Evolutionary conservation across 176 grass and related monocot genomes (phyloP).

Genomic region (Leersia perrieri): DNA sequence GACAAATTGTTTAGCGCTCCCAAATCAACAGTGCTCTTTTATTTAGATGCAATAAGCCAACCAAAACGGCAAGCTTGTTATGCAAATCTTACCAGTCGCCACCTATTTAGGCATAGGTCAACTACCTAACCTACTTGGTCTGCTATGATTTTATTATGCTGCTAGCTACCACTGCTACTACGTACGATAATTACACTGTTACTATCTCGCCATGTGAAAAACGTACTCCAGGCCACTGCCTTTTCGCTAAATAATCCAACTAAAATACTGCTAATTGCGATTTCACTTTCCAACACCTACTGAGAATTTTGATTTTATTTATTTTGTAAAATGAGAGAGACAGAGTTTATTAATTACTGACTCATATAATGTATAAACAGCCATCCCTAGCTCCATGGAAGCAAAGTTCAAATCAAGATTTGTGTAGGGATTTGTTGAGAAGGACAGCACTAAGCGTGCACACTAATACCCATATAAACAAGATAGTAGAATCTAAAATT

Average conservation of each 20-base stretch:
- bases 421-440: not conserved
- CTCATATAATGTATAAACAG: not conserved
- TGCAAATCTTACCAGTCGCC: not conserved
- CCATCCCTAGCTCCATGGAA: not conserved
- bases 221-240: not conserved
- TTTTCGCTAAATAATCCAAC: not conserved
- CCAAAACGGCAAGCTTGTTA: not conserved
- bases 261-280: not conserved
- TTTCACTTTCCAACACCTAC: not conserved
- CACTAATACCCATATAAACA: constrained; percentile 13
- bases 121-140: constrained; percentile 9
- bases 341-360: not conserved
- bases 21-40: not conserved
- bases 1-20: not conserved
- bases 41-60: not conserved
- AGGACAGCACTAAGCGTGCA: not conserved
- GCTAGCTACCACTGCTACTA: not conserved
- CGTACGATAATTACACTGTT: not conserved
- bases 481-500: not conserved
- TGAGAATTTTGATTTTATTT: not conserved
- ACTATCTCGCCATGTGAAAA: not conserved
- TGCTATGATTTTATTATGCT: not conserved
- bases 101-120: not conserved
- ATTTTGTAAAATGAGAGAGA: not conserved
- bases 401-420: not conserved